A percentile compares a stretch with the other conserved stretches of the same genome.
Evolutionary conservation across 208 protist species (phyloP).

Genomic region (Trypanosomatidae sp.): DNA sequence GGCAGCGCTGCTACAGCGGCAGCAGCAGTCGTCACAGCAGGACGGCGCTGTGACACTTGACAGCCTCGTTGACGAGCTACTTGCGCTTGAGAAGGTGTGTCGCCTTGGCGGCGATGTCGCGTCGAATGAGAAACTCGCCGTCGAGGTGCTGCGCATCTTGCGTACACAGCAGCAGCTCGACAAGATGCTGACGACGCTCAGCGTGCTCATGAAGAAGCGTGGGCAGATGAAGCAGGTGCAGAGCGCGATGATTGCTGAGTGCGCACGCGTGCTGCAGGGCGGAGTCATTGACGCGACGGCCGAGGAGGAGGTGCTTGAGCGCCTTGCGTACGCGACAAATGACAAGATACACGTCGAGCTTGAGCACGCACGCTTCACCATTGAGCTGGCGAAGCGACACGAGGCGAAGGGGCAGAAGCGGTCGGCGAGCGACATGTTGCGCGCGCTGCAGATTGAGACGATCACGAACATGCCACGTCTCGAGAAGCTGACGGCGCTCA

Average conservation of each 20-base stretch:
- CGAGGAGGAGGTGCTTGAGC: conserved; percentile 81
- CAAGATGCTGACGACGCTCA: conserved; percentile 74
- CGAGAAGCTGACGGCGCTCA: conserved; percentile 94
- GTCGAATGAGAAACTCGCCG: conserved; percentile 67
- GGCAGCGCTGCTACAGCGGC: conserved; percentile 51
- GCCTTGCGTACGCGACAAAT: conserved; percentile 82
- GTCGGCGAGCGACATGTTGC: conserved; percentile 89
- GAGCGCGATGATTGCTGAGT: conserved; percentile 86
- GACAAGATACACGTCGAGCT: conserved; percentile 96
- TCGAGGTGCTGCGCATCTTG: conserved; percentile 84
- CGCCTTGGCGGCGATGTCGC: conserved; percentile 67
- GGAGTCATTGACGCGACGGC: conserved; percentile 27
- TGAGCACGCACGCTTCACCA: conserved; percentile 90
- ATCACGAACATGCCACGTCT: conserved; percentile 93
- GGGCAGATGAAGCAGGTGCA: conserved; percentile 89
- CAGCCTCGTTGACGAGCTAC: conserved; percentile 76
- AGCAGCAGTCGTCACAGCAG: no score
- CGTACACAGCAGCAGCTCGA: conserved; percentile 64
- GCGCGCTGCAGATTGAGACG: conserved; percentile 94
- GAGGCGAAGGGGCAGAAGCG: conserved; percentile 85
- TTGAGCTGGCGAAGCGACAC: conserved; percentile 82
- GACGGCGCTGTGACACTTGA: no score
- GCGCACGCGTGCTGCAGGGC: conserved; percentile 40
- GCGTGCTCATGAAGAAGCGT: conserved; percentile 89
- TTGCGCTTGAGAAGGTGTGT: conserved; percentile 84